These are phyloP conservation scores for Olyra latifolia DNA, from an alignment of 176 grass and related monocot genomes.

Conservation along the genomic window DNA sequence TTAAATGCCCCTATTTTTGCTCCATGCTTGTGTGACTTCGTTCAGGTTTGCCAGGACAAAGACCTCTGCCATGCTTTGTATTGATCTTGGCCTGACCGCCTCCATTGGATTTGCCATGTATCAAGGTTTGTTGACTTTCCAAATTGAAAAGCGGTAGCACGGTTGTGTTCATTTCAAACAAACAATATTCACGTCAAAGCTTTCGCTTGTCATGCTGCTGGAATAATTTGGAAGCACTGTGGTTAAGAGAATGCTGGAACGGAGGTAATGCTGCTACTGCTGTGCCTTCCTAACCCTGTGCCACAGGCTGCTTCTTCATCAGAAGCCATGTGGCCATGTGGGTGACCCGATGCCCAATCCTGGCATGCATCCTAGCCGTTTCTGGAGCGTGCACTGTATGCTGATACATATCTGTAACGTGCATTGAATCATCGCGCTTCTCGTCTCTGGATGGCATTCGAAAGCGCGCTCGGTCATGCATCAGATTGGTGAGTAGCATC, in stretches of 20 bases:
- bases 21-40: background rate
- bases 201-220: too few relatives aligned
- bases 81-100: background rate
- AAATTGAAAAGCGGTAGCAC: background rate
- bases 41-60: background rate
- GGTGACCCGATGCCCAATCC: background rate
- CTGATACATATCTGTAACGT: background rate
- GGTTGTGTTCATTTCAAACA: background rate
- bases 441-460: constrained; percentile 1
- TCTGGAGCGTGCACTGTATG: background rate
- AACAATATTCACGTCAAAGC: background rate
- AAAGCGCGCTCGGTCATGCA: background rate
- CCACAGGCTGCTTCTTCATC: background rate
- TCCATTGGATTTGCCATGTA: background rate
- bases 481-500: too few relatives aligned
- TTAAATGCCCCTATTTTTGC: too few relatives aligned
- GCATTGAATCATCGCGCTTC: background rate
- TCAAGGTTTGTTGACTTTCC: background rate
- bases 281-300: background rate
- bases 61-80: background rate
- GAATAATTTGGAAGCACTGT: too few relatives aligned
- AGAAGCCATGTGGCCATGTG: background rate
- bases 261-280: too few relatives aligned
- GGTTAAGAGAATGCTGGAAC: too few relatives aligned
- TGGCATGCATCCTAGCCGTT: background rate